A percentile compares a stretch with the other conserved stretches of the same genome.
phyloP scores from a whole-genome alignment of 495 filamentous ascomycete genomes.

The Xanthoparmelia taractica region DNA sequence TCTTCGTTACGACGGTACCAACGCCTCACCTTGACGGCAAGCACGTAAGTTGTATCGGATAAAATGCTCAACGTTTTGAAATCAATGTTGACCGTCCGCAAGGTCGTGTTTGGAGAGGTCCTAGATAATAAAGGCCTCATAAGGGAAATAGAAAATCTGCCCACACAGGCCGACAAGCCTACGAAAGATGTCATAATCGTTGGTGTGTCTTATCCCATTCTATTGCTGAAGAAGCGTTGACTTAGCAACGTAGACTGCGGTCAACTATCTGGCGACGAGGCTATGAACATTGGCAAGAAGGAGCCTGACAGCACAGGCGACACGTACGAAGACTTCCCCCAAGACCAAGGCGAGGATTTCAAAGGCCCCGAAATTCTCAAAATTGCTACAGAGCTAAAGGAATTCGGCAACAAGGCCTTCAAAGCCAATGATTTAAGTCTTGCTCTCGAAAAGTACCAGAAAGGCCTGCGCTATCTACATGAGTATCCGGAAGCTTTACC shows the following conservation, averaged over 20 bases:
- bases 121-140: constrained; percentile 85
- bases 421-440: constrained; percentile 62
- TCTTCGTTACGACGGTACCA: constrained; percentile 91
- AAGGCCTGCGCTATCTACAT: constrained; percentile 88
- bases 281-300: constrained; percentile 53
- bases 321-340: constrained; percentile 91
- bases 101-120: constrained; percentile 47
- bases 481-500: constrained; percentile 69
- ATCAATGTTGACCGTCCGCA: background rate
- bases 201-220: constrained; percentile 27
- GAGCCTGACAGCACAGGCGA: constrained; percentile 75
- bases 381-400: constrained; percentile 84
- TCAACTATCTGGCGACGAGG: constrained; percentile 64
- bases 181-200: constrained; percentile 60
- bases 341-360: constrained; percentile 60
- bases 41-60: constrained; percentile 46
- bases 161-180: constrained; percentile 79
- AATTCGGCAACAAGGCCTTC: constrained; percentile 86
- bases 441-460: constrained; percentile 92
- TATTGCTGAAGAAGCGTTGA: background rate
- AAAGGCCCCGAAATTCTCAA: constrained; percentile 59
- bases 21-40: constrained; percentile 94
- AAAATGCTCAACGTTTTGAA: background rate
- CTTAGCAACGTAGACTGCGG: constrained; percentile 61
- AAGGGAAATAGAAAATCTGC: constrained; percentile 80